These are phyloP conservation scores for Arthrobotrys sinensis DNA, from an alignment of 2,329 filamentous ascomycete species.

Conservation along the genomic window DNA sequence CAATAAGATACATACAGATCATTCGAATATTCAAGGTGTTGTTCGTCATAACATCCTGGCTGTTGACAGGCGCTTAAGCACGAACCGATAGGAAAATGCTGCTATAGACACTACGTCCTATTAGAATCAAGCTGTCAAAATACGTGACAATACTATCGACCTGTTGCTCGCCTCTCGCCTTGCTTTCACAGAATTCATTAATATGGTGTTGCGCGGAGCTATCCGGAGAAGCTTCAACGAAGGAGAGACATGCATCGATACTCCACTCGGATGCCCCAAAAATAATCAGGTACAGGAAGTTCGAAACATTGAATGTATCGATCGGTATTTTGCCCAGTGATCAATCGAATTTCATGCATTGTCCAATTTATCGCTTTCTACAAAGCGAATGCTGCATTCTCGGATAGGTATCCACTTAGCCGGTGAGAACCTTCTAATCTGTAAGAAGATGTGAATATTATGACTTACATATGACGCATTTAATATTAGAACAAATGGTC, in stretches of 20 bases:
- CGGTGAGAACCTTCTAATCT: conserved; percentile 32
- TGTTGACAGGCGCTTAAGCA: conserved; percentile 7
- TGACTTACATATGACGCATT: conserved; percentile 59
- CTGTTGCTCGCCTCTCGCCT: conserved; percentile 2
- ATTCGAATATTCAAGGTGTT: not conserved
- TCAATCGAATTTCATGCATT: conserved; percentile 43
- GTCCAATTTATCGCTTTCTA: conserved; percentile 22
- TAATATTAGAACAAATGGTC: conserved; percentile 48
- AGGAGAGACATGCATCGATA: conserved; percentile 28
- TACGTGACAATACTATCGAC: not conserved
- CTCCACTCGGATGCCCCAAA: conserved; percentile 40
- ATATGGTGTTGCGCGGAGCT: conserved; percentile 24
- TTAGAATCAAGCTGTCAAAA: not conserved
- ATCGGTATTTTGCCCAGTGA: conserved; percentile 30
- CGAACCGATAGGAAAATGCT: not conserved
- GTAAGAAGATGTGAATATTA: conserved; percentile 29
- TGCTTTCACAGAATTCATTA: conserved; percentile 1
- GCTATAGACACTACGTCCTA: not conserved
- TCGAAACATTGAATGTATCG: conserved; percentile 59
- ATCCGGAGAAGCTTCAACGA: conserved; percentile 40
- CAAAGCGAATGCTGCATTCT: conserved; percentile 9
- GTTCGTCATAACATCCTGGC: conserved; percentile 1
- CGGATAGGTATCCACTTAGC: conserved; percentile 45
- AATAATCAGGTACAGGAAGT: conserved; percentile 54
- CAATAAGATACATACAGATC: not conserved